Percentiles rank a stretch among this genome's conserved stretches.
Conservation (phyloP, 2,329 filamentous ascomycete genomes). For the Graphilbum fragrans region DNA sequence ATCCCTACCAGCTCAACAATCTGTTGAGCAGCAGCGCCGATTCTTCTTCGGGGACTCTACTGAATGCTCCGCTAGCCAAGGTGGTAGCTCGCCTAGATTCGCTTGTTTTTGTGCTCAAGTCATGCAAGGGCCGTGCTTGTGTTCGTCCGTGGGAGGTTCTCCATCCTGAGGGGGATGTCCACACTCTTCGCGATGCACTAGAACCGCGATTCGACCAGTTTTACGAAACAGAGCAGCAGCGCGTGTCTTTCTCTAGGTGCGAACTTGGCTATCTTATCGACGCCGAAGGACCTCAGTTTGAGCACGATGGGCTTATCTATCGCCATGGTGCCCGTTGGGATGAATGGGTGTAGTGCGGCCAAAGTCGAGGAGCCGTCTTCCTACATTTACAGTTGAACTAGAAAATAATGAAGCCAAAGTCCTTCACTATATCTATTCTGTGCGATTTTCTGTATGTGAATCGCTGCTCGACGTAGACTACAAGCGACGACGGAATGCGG, state of each 20-base stretch:
- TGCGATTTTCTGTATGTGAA: no score
- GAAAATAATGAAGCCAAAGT: no score
- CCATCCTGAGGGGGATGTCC: conserved; percentile 40
- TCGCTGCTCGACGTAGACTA: no score
- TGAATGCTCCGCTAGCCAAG: conserved; percentile 22
- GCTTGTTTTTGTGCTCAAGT: conserved; percentile 47
- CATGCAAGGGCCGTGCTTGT: conserved; percentile 42
- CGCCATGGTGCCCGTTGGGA: conserved; percentile 15
- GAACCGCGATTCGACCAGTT: conserved; percentile 34
- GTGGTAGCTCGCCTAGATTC: conserved; percentile 41
- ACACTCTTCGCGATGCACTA: conserved; percentile 38
- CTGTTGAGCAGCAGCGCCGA: conserved; percentile 13
- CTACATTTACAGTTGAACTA: no score
- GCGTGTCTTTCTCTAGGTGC: conserved; percentile 40
- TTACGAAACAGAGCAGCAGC: conserved; percentile 35
- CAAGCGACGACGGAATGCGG: no score
- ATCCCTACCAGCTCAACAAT: conserved; percentile 40
- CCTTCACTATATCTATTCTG: no score
- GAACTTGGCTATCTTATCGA: conserved; percentile 42
- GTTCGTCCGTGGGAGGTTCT: conserved; percentile 43
- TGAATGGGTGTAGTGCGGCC: conserved; percentile 18
- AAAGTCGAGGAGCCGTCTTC: no score
- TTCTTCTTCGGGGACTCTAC: conserved; percentile 6
- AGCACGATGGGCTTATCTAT: conserved; percentile 16
- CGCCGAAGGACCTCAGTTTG: conserved; percentile 40